Conservation (phyloP, 2,329 filamentous ascomycete species). For the Fusarium sp. region DNA sequence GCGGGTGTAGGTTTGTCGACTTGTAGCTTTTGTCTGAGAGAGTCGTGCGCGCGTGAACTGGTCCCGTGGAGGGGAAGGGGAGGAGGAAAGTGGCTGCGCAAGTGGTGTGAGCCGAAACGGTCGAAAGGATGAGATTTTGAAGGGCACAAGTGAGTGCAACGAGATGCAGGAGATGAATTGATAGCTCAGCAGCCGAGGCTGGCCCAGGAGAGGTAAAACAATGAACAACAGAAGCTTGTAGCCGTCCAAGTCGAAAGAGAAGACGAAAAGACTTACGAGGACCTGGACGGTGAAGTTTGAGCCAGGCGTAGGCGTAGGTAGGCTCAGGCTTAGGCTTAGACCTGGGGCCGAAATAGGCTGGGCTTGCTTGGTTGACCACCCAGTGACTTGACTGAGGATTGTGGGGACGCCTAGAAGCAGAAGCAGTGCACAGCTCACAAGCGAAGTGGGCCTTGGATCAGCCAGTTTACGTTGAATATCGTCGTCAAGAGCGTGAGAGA, state of each 20-base stretch:
- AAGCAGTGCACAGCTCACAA: conserved; percentile 17
- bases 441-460: conserved; percentile 29
- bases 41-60: conserved; percentile 29
- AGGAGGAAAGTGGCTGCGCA: conserved; percentile 31
- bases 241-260: conserved; percentile 17
- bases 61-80: conserved; percentile 33
- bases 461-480: conserved; percentile 16
- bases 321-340: conserved; percentile 30
- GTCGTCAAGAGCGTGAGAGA: background rate
- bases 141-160: background rate
- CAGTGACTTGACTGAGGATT: conserved; percentile 15
- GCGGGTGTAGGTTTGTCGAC: conserved; percentile 26
- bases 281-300: conserved; percentile 43
- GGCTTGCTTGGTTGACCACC: conserved; percentile 28
- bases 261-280: conserved; percentile 33
- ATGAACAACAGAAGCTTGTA: conserved; percentile 23
- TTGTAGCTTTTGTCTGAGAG: background rate
- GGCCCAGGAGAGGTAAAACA: conserved; percentile 16
- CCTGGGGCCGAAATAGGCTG: conserved; percentile 40
- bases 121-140: conserved; percentile 18
- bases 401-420: conserved; percentile 5
- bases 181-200: conserved; percentile 28
- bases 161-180: conserved; percentile 18
- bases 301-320: conserved; percentile 32
- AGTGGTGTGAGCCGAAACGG: conserved; percentile 32